Evolutionary conservation across 306 rosid genomes (phyloP).

Genomic region (Rosa chinensis): DNA sequence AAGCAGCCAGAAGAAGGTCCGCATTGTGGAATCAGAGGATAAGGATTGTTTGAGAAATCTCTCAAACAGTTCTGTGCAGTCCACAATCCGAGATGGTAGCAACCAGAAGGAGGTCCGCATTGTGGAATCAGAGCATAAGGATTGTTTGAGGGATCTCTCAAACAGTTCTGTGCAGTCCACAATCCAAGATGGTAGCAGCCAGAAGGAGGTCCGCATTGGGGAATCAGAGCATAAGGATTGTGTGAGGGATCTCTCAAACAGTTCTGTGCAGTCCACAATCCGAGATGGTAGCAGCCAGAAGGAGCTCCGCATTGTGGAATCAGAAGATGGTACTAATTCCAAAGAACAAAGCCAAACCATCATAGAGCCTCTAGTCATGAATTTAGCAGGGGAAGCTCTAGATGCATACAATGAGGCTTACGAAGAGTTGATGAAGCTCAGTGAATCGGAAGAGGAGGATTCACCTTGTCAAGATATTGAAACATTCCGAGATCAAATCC

Average conservation of each 20-base stretch:
- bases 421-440: slow-evolving; percentile 48
- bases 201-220: slow-evolving; percentile 29
- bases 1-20: slow-evolving; percentile 53
- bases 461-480: slow-evolving; percentile 38
- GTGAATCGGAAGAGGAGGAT: slow-evolving; percentile 49
- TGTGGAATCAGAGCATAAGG: slow-evolving; percentile 42
- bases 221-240: slow-evolving; percentile 43
- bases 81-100: slow-evolving; percentile 16
- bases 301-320: no score
- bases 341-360: slow-evolving; percentile 31
- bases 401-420: slow-evolving; percentile 57
- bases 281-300: neutral
- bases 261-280: slow-evolving; percentile 26
- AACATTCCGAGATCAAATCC: slow-evolving; percentile 18
- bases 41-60: slow-evolving; percentile 28
- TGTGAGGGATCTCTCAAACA: slow-evolving; percentile 25
- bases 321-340: neutral
- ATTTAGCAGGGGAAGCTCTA: slow-evolving; percentile 60
- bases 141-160: slow-evolving; percentile 28
- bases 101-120: slow-evolving; percentile 39
- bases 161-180: slow-evolving; percentile 28
- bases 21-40: slow-evolving; percentile 37
- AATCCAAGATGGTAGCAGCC: slow-evolving; percentile 35
- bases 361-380: slow-evolving; percentile 44
- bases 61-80: slow-evolving; percentile 25